These are phyloP conservation scores for Hanseniaspora vineae DNA, from an alignment of 805 yeast species.

Conservation along the genomic window DNA sequence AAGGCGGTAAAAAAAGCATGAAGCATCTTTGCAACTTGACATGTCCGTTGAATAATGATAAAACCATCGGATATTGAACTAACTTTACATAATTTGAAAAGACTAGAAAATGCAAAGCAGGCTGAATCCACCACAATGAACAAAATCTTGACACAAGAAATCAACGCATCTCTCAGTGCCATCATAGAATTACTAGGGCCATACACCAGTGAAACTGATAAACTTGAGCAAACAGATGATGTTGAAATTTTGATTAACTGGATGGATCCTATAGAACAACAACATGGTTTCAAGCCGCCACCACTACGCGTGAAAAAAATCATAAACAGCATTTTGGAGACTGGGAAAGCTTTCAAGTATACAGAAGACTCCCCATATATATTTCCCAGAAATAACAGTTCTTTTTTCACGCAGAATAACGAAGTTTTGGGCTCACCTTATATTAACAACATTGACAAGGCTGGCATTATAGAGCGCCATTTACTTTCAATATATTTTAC, in stretches of 20 bases:
- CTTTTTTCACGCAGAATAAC: too few relatives aligned
- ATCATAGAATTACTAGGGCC: conserved; percentile 4
- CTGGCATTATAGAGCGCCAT: background rate
- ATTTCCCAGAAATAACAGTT: too few relatives aligned
- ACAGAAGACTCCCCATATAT: too few relatives aligned
- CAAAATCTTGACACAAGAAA: background rate
- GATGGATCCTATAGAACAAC: conserved; percentile 16
- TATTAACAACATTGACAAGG: too few relatives aligned
- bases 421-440: too few relatives aligned
- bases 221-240: conserved; percentile 11
- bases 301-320: conserved; percentile 12
- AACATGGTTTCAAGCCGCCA: conserved; percentile 17
- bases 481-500: conserved; percentile 6
- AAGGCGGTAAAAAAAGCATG: too few relatives aligned
- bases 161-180: conserved; percentile 2
- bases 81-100: too few relatives aligned
- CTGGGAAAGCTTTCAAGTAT: background rate
- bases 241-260: conserved; percentile 14
- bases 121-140: background rate
- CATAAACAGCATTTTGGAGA: conserved; percentile 5
- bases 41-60: too few relatives aligned
- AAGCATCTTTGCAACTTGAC: too few relatives aligned
- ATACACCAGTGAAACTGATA: conserved; percentile 4
- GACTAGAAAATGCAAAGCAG: too few relatives aligned
- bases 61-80: too few relatives aligned